Evolutionary conservation across 495 filamentous ascomycete species (phyloP), one percentile per base, ranked within the genome.

Genomic region (Podospora pseudopauciseta): DNA sequence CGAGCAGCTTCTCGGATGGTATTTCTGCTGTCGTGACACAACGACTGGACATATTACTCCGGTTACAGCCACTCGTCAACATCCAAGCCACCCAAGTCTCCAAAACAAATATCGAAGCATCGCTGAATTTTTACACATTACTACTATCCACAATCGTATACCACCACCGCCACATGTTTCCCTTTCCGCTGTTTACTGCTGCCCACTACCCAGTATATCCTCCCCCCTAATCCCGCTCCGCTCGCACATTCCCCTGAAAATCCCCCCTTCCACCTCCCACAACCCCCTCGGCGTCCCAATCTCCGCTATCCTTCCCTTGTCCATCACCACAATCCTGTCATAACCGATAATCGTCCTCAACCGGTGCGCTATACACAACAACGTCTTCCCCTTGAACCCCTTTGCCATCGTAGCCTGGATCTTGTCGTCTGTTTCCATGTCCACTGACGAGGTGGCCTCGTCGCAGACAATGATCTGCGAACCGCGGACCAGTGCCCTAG

Each of bases 321-420:
- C 94, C 94, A 99, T 96, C 44, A 99, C 94, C 67, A 91, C 93
- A 70, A 99, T 97, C 6, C 94, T 86, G 75, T 99, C 95, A 74
- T 97, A 97, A n/a, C 88, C 86, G 68, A 97, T 90, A 68, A 97
- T 96, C 0, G 95, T 97, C 68, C 91, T 88, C 72, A 97, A 79
- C 13, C 94, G 85, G 79, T 98, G 94, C n/a, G 94, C 94, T 77
- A 99, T 97, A 78, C 93, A 97, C 61, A 99, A 81, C 67, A 99
- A 75, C 55, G 94, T 99, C 83, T 90, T 92, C 54, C 93, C 95
- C 67, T 86, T 83, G 80, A 99, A 99, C 0, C 90, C 95, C 18
- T 86, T 84, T 1, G 91, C 89, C 78, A 99, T 97, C 5, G 94
- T 96, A 57, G 82, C 81, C 81, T 99, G 95, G 77, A 99, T 97